phyloP scores from a whole-genome alignment of 2,329 filamentous ascomycete species.

The Sporothrix mexicana region DNA sequence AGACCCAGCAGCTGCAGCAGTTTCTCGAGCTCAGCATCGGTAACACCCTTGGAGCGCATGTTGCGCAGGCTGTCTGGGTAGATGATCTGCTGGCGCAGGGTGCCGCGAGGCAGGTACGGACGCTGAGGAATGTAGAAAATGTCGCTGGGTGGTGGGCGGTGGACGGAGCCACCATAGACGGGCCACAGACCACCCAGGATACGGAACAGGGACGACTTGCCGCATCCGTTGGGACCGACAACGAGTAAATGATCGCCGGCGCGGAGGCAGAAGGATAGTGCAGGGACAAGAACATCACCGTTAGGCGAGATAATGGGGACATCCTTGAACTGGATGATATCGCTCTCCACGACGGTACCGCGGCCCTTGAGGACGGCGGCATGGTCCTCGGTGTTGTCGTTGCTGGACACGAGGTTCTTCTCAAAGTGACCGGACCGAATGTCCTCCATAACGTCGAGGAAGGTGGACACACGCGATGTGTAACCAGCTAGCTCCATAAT shows the following conservation, averaged over 20 bases:
- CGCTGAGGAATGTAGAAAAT: slow-evolving; percentile 99
- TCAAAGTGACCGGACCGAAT: slow-evolving; percentile 89
- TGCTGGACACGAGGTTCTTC: slow-evolving; percentile 94
- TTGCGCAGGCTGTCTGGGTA: slow-evolving; percentile 89
- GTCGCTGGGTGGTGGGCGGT: slow-evolving; percentile 87
- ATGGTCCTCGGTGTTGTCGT: slow-evolving; percentile 78
- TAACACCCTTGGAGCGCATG: slow-evolving; percentile 83
- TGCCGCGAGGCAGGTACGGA: slow-evolving; percentile 89
- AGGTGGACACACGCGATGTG: slow-evolving; percentile 86
- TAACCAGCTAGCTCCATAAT: slow-evolving; percentile 95
- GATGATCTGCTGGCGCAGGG: slow-evolving; percentile 93
- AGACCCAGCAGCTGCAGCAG: slow-evolving; percentile 83
- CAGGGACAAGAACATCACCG: slow-evolving; percentile 86
- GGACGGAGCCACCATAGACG: slow-evolving; percentile 91
- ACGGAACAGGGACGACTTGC: slow-evolving; percentile 93
- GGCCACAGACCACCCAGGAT: slow-evolving; percentile 97
- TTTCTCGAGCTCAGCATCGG: slow-evolving; percentile 77
- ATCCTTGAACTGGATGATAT: slow-evolving; percentile 81
- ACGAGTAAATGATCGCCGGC: slow-evolving; percentile 91
- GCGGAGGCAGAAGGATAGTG: slow-evolving; percentile 84
- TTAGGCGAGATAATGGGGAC: slow-evolving; percentile 98
- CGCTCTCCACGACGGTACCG: slow-evolving; percentile 80
- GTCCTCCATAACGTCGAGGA: slow-evolving; percentile 94
- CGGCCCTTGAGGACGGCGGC: slow-evolving; percentile 81
- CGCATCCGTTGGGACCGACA: slow-evolving; percentile 95